A percentile compares a stretch with the other conserved stretches of the same genome.
phyloP scores from a whole-genome alignment of 768 basidiomycete genomes.

The Tylopilus vinaceipallidus region DNA sequence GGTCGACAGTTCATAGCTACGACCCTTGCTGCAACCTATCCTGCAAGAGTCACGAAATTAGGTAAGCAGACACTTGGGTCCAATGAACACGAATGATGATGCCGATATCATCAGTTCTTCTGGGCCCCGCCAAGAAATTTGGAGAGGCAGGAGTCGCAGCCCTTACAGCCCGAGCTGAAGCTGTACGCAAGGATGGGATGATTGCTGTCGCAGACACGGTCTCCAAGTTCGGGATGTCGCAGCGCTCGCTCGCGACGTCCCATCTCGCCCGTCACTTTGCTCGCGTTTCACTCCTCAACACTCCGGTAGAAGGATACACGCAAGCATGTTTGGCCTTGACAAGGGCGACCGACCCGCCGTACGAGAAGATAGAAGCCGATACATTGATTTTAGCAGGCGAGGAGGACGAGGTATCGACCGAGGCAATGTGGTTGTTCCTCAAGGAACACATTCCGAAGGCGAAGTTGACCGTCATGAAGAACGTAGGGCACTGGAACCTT shows the following conservation, averaged over 20 bases:
- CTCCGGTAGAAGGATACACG: not conserved
- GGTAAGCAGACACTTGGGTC: constrained; percentile 3
- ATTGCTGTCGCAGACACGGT: constrained; percentile 1
- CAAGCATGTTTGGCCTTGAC: not conserved
- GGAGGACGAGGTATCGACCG: not conserved
- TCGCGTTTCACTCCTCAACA: not conserved
- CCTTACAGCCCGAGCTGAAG: constrained; percentile 1
- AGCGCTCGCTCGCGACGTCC: not conserved
- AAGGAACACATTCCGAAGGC: constrained; percentile 1
- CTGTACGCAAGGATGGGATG: constrained; percentile 7
- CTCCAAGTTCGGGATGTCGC: constrained; percentile 2
- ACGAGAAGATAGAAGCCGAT: not conserved
- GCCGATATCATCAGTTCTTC: not conserved
- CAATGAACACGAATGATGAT: not conserved
- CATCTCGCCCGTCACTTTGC: constrained; percentile 2
- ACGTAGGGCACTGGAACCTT: constrained; percentile 2
- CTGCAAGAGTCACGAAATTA: constrained; percentile 1
- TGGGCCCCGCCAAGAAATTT: not conserved
- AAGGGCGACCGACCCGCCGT: not conserved
- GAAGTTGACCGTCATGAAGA: not conserved
- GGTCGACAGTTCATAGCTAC: not conserved
- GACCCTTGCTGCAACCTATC: not conserved
- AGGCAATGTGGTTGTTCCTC: not conserved
- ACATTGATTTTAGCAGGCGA: constrained; percentile 4
- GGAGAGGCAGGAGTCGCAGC: not conserved